phyloP scores from a whole-genome alignment of 2,329 filamentous ascomycete species.

The Microsporum canis region DNA sequence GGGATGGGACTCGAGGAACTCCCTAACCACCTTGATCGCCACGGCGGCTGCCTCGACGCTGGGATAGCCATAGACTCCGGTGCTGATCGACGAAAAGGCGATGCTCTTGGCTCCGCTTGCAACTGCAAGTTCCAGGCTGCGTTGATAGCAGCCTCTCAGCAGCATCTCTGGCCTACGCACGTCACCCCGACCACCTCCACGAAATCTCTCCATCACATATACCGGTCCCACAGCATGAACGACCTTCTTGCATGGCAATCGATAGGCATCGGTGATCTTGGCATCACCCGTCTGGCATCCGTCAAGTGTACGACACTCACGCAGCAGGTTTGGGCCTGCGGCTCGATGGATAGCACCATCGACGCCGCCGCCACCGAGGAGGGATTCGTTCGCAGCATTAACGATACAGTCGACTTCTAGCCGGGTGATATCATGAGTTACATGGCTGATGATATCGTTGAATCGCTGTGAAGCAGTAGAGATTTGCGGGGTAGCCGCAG shows the following conservation, averaged over 20 bases:
- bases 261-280: slow-evolving; percentile 70
- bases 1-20: slow-evolving; percentile 38
- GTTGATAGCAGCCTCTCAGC: slow-evolving; percentile 56
- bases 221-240: slow-evolving; percentile 88
- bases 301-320: slow-evolving; percentile 59
- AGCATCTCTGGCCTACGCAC: slow-evolving; percentile 24
- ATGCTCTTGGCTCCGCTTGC: slow-evolving; percentile 56
- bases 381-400: slow-evolving; percentile 73
- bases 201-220: slow-evolving; percentile 41
- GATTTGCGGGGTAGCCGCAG: slow-evolving; percentile 18
- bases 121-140: slow-evolving; percentile 60
- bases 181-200: slow-evolving; percentile 19
- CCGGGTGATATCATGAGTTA: slow-evolving; percentile 70
- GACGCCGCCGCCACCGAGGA: slow-evolving; percentile 83
- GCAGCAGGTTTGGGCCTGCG: slow-evolving; percentile 56
- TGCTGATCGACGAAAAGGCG: slow-evolving; percentile 77
- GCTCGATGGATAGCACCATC: slow-evolving; percentile 77
- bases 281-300: slow-evolving; percentile 70
- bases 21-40: slow-evolving; percentile 51
- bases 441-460: slow-evolving; percentile 62
- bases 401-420: slow-evolving; percentile 73
- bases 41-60: slow-evolving; percentile 58
- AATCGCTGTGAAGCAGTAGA: slow-evolving; percentile 41
- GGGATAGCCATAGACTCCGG: slow-evolving; percentile 83
- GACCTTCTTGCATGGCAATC: slow-evolving; percentile 63